Evolutionary conservation across 23 red algal species (phyloP).

Genomic region (Cyanidioschyzon merolae): DNA sequence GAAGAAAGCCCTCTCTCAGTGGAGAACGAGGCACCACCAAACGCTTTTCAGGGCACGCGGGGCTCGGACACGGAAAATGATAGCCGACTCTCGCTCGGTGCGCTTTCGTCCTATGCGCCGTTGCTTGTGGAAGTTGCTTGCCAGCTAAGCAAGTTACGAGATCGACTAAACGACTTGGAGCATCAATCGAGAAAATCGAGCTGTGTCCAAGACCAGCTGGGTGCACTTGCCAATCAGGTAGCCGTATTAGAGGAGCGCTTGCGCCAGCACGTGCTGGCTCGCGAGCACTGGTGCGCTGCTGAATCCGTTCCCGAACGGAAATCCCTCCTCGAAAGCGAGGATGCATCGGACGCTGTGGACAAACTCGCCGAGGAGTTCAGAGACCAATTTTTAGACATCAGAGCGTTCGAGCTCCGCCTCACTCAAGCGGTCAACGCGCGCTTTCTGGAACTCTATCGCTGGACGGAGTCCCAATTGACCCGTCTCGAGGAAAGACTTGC

Average conservation of each 20-base stretch:
- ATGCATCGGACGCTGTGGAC: background rate
- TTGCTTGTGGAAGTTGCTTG: background rate
- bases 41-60: background rate
- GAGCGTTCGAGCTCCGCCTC: background rate
- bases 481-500: background rate
- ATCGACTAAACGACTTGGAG: background rate
- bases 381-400: background rate
- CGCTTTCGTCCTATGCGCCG: background rate
- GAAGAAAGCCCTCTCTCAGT: background rate
- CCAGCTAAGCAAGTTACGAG: background rate
- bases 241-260: background rate
- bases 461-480: background rate
- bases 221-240: background rate
- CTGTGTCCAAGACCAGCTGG: background rate
- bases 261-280: background rate
- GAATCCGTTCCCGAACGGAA: background rate
- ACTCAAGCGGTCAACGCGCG: background rate
- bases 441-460: background rate
- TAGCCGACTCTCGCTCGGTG: background rate
- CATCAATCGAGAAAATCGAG: background rate
- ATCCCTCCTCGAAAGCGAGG: background rate
- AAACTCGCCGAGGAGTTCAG: background rate
- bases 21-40: background rate
- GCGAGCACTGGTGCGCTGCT: background rate
- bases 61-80: too few species aligned